Evolutionary conservation across 257 asterid genomes (phyloP).

Genomic region (Solanum pennellii): DNA sequence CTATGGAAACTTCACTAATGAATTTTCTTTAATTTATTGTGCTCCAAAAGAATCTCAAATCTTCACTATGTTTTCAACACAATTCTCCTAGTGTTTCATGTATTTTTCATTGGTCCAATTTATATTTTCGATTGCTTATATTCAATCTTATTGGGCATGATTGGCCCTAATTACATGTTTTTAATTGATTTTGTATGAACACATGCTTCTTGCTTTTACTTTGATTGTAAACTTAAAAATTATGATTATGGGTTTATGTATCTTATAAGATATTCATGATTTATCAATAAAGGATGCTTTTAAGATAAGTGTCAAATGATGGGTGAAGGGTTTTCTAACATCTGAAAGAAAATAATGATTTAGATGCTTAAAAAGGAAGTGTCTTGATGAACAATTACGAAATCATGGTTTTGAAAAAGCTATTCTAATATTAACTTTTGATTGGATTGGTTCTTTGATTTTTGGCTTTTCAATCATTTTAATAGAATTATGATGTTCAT

Average conservation of each 20-base stretch:
- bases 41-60: not conserved
- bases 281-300: not conserved
- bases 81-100: not conserved
- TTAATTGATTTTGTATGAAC: not conserved
- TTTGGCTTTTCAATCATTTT: not conserved
- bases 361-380: not conserved
- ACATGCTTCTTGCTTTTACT: not conserved
- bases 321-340: not conserved
- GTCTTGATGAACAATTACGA: not conserved
- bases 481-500: no score
- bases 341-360: not conserved
- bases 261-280: not conserved
- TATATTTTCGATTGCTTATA: no score
- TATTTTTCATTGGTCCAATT: not conserved
- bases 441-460: not conserved
- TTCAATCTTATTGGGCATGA: not conserved
- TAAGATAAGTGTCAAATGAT: not conserved
- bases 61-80: not conserved
- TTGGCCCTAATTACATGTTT: not conserved
- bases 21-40: not conserved
- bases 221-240: not conserved
- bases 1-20: not conserved
- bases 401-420: not conserved
- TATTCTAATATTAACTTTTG: not conserved
- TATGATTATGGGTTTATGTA: no score